Conservation (phyloP, 2,329 filamentous ascomycete genomes). For the Pestalotiopsis sp. region DNA sequence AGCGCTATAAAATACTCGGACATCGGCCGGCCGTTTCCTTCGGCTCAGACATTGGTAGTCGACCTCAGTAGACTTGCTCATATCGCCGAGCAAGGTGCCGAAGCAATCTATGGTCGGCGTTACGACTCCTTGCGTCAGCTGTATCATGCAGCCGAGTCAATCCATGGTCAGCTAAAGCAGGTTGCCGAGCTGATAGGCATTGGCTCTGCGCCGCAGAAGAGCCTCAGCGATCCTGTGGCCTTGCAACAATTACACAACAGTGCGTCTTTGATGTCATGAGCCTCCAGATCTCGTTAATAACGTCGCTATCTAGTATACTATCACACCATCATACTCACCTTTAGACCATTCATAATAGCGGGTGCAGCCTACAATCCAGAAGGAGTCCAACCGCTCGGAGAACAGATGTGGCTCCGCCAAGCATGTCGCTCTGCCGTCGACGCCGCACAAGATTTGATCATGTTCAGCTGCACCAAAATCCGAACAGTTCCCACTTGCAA, state of each 20-base stretch:
- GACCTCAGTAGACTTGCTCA: constrained; percentile 22
- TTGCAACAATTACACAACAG: constrained; percentile 21
- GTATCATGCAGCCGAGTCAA: constrained; percentile 25
- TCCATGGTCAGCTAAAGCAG: constrained; percentile 23
- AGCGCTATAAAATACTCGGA: constrained; percentile 22
- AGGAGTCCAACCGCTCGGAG: constrained; percentile 9
- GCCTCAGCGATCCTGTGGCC: constrained; percentile 12
- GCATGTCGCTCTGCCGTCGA: constrained; percentile 31
- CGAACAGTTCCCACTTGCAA: constrained; percentile 16
- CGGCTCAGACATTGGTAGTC: constrained; percentile 20
- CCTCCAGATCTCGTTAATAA: background rate
- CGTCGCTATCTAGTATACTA: constrained; percentile 18
- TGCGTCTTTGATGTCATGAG: background rate
- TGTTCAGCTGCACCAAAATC: constrained; percentile 21
- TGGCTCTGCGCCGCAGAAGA: constrained; percentile 14
- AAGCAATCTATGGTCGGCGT: constrained; percentile 26
- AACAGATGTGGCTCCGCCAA: constrained; percentile 31
- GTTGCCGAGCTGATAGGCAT: constrained; percentile 23
- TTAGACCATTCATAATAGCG: constrained; percentile 28
- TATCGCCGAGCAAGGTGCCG: constrained; percentile 20
- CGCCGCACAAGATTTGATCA: constrained; percentile 31
- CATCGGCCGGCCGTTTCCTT: constrained; percentile 24
- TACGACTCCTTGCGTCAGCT: constrained; percentile 28
- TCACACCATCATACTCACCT: constrained; percentile 24
- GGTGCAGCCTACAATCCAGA: constrained; percentile 18